Base-by-base conservation (phyloP, 352 stramenopile species). In the Aphanomyces astaci region DNA sequence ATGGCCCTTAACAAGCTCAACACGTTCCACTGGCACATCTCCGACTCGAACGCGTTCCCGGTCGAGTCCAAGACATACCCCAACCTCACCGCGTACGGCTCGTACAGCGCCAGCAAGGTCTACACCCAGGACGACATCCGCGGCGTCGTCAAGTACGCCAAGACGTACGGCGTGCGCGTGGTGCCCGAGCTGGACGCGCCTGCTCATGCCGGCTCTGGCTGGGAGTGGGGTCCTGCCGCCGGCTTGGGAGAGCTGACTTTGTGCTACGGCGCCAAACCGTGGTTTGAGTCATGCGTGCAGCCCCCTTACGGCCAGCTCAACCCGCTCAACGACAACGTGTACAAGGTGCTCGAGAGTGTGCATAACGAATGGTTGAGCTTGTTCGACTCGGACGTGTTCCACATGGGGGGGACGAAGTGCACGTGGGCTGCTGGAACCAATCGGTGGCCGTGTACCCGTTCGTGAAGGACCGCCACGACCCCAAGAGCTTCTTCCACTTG, bases 101-200 rank as follows among this genome's bases (percentile, higher is more conserved):
- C 67, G 11, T 72, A 72, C 60, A 52, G 53, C 40, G 7, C 3
- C 4, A 39, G 65, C 49, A n/a, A 59, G 11, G 22, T 72, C 9
- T 76, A 76, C 71, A 78, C 70, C 2, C 46, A 68, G 9, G 63
- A 73, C 4, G 30, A 76, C 27, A 70, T 76, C 52, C 51, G 22
- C 2, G 43, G 72, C n/a, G 48, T 76, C 27, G 65, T 76, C 17
- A 7, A 62, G 19, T 77, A 45, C 24, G 46, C 69, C 43, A 74
- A 70, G 32, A 56, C 71, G 28, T 65, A 55, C 9, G 71, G 71
- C 27, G 71, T 76, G 19, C 43, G 49, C 19, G 63, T 76, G 22
- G 46, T 76, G 5, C 72, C 72, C 11, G 72, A 76, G 54, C 51
- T 76, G 22, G 72, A 76, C 55, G 46, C 71, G 11, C 72, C 72